A percentile compares a stretch with the other conserved stretches of the same genome.
Conservation (phyloP, 768 basidiomycete genomes). For the Naganishia kalamii region DNA sequence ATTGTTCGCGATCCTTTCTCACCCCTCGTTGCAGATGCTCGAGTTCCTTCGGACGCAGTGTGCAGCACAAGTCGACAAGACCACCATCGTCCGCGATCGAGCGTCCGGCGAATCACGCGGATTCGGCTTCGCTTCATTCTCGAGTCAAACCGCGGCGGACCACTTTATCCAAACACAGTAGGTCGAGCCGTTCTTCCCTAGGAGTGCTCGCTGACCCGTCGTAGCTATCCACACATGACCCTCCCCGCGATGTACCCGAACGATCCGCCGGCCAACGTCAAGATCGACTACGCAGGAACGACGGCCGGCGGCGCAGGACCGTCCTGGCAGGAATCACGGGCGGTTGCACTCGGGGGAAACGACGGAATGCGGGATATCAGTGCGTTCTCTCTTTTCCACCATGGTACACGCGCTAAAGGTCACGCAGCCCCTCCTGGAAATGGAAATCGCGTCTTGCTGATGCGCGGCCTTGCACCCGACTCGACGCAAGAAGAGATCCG, state of each 20-base stretch:
- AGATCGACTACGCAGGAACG: conserved; percentile 88
- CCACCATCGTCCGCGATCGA: conserved; percentile 91
- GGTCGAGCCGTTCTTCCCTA: conserved; percentile 15
- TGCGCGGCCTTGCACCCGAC: conserved; percentile 81
- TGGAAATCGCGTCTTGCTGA: conserved; percentile 63
- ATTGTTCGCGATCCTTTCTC: conserved; percentile 24
- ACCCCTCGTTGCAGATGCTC: conserved; percentile 52
- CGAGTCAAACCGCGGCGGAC: conserved; percentile 74
- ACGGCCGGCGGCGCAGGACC: conserved; percentile 55
- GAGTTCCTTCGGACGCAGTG: conserved; percentile 59
- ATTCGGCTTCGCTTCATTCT: conserved; percentile 94
- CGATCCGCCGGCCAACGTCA: conserved; percentile 74
- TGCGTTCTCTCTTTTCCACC: conserved; percentile 46
- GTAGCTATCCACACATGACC: conserved; percentile 73
- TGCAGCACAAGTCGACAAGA: conserved; percentile 1
- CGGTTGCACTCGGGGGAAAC: conserved; percentile 58
- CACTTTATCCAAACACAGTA: conserved; percentile 77
- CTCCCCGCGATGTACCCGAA: conserved; percentile 87
- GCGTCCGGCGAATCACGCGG: conserved; percentile 92
- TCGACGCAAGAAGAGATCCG: conserved; percentile 83
- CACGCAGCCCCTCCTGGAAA: conserved; percentile 52
- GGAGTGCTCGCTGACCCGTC: conserved; percentile 1
- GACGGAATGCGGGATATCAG: conserved; percentile 97
- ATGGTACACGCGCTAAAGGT: no score
- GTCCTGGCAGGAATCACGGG: conserved; percentile 55